phyloP scores from a whole-genome alignment of 1,284 basidiomycete species.

The Apiotrichum laibachii region DNA sequence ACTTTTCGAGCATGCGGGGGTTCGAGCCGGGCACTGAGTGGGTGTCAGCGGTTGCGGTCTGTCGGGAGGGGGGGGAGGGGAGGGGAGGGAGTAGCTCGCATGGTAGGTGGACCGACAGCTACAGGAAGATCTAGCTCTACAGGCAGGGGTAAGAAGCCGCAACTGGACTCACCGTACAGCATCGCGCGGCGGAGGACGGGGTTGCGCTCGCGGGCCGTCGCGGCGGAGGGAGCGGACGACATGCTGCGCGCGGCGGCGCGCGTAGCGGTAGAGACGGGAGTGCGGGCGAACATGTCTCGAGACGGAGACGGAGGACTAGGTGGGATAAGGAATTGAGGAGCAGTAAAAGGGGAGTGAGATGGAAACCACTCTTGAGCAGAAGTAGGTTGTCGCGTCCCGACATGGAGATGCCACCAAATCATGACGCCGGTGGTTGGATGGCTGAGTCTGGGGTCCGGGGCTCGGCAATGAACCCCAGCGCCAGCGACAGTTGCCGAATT shows the following conservation, averaged over 20 bases:
- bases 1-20: constrained; percentile 76
- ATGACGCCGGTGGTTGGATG: too few species aligned
- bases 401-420: too few species aligned
- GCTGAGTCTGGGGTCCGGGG: too few species aligned
- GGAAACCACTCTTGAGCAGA: too few species aligned
- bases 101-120: too few species aligned
- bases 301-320: too few species aligned
- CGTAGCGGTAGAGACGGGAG: neutral
- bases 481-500: constrained; percentile 2
- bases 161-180: constrained; percentile 46
- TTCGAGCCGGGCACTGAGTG: constrained; percentile 68
- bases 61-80: neutral
- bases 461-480: too few species aligned
- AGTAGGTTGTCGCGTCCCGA: too few species aligned
- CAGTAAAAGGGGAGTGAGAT: too few species aligned
- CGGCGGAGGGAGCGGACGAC: neutral
- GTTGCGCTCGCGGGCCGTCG: constrained; percentile 3
- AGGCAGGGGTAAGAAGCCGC: too few species aligned
- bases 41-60: neutral
- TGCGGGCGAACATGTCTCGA: neutral
- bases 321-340: neutral
- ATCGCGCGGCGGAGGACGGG: constrained; percentile 41
- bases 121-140: too few species aligned
- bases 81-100: too few species aligned
- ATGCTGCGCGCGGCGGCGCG: constrained; percentile 10